Conservation (phyloP, 1,284 basidiomycete genomes). For the Apiotrichum mycotoxinovorans region DNA sequence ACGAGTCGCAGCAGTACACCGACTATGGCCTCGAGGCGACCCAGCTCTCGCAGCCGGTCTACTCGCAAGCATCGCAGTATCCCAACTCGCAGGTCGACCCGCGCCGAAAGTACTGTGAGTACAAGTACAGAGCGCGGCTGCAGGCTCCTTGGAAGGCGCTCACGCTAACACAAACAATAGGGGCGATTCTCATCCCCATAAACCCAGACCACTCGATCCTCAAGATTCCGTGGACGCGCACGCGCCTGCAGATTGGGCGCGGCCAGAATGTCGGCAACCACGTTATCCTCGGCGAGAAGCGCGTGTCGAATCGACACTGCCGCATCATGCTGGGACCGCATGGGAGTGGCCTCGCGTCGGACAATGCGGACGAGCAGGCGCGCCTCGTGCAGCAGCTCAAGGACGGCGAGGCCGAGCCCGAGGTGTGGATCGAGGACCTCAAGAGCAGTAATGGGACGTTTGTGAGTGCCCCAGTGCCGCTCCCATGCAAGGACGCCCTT, state of each 20-base stretch:
- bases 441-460: constrained; percentile 79
- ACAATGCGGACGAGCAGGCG: constrained; percentile 4
- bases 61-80: constrained; percentile 26
- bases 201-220: constrained; percentile 39
- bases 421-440: constrained; percentile 64
- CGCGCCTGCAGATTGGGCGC: constrained; percentile 42
- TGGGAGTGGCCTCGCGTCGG: constrained; percentile 14
- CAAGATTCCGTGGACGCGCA: constrained; percentile 46
- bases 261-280: constrained; percentile 39
- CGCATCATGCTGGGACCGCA: constrained; percentile 38
- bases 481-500: constrained; percentile 3
- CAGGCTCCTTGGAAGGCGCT: background rate
- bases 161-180: constrained; percentile 21
- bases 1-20: constrained; percentile 14
- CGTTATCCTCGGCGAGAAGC: constrained; percentile 39
- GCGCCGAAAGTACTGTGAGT: constrained; percentile 48
- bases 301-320: constrained; percentile 47
- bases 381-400: constrained; percentile 28
- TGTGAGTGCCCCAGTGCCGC: constrained; percentile 55
- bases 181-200: constrained; percentile 49
- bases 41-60: constrained; percentile 40
- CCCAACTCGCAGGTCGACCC: constrained; percentile 41
- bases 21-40: constrained; percentile 43
- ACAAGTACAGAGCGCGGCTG: background rate
- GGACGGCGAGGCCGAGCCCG: constrained; percentile 51